phyloP scores from a whole-genome alignment of 2,329 filamentous ascomycete genomes.

The Fusarium domesticum region DNA sequence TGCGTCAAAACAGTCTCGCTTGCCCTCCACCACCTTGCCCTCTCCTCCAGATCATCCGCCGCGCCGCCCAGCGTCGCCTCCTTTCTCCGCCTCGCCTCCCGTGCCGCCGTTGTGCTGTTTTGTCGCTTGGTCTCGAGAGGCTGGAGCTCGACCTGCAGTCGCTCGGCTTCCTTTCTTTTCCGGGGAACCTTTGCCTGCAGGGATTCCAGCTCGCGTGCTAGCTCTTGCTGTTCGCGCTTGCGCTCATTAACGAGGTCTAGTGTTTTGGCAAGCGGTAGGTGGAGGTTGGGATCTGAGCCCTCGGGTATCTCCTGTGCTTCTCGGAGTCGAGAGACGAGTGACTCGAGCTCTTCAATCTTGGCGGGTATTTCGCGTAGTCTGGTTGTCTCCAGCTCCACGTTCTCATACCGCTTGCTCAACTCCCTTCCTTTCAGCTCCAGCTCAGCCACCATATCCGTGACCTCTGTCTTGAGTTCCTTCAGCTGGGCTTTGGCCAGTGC shows the following conservation, averaged over 20 bases:
- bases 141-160: conserved; percentile 64
- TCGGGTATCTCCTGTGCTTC: conserved; percentile 34
- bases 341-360: conserved; percentile 48
- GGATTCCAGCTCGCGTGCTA: conserved; percentile 62
- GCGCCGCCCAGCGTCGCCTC: conserved; percentile 64
- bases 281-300: conserved; percentile 44
- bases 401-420: conserved; percentile 54
- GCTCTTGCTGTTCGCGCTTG: conserved; percentile 50
- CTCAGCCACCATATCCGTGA: conserved; percentile 67
- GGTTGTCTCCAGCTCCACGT: conserved; percentile 46
- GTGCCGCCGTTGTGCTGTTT: conserved; percentile 64
- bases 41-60: conserved; percentile 71
- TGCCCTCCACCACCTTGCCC: conserved; percentile 70
- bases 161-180: conserved; percentile 65
- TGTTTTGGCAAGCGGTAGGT: conserved; percentile 58
- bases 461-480: conserved; percentile 76
- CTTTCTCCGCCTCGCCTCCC: conserved; percentile 66
- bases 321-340: conserved; percentile 45
- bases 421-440: conserved; percentile 64
- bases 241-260: conserved; percentile 49
- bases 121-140: conserved; percentile 66
- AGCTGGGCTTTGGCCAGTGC: conserved; percentile 70
- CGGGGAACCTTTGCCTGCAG: conserved; percentile 60
- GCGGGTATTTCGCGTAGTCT: conserved; percentile 51
- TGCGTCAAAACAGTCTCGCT: conserved; percentile 62